Evolutionary conservation across 1,284 basidiomycete species (phyloP).

Genomic region (Tilletiopsis washingtonensis): DNA sequence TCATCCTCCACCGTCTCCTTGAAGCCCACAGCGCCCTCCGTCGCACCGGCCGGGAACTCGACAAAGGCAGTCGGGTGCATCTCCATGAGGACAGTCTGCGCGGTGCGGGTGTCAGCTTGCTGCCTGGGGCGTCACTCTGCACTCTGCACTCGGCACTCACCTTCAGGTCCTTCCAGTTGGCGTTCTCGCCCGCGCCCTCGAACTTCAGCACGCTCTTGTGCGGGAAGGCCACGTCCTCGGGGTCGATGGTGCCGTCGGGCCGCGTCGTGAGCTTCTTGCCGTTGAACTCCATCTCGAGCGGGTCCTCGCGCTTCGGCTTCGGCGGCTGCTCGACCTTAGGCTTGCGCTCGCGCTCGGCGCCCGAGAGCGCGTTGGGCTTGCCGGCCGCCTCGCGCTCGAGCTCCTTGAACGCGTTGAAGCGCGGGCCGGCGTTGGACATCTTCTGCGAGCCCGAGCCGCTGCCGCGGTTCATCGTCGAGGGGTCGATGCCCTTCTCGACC

Average conservation of each 20-base stretch:
- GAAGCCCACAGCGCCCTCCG: constrained; percentile 50
- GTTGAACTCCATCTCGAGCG: constrained; percentile 48
- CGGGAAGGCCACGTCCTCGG: constrained; percentile 57
- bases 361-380: constrained; percentile 22
- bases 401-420: constrained; percentile 83
- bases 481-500: constrained; percentile 74
- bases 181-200: constrained; percentile 44
- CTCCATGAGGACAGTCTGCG: constrained; percentile 20
- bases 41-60: constrained; percentile 41
- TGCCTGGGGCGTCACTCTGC: too few species aligned
- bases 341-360: constrained; percentile 45
- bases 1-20: constrained; percentile 50
- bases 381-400: constrained; percentile 54
- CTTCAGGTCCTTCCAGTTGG: constrained; percentile 53
- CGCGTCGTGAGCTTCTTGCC: constrained; percentile 55
- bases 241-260: constrained; percentile 61
- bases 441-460: constrained; percentile 54
- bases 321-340: constrained; percentile 48
- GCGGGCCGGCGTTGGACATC: constrained; percentile 18
- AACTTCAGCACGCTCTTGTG: constrained; percentile 69
- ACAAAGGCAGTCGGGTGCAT: constrained; percentile 37
- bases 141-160: too few species aligned
- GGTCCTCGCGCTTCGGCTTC: constrained; percentile 44
- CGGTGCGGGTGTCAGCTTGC: too few species aligned
- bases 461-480: constrained; percentile 54